Percentiles rank a stretch among this genome's conserved stretches.
Conservation (phyloP, 805 yeast species). For the Clavispora carvajalis region DNA sequence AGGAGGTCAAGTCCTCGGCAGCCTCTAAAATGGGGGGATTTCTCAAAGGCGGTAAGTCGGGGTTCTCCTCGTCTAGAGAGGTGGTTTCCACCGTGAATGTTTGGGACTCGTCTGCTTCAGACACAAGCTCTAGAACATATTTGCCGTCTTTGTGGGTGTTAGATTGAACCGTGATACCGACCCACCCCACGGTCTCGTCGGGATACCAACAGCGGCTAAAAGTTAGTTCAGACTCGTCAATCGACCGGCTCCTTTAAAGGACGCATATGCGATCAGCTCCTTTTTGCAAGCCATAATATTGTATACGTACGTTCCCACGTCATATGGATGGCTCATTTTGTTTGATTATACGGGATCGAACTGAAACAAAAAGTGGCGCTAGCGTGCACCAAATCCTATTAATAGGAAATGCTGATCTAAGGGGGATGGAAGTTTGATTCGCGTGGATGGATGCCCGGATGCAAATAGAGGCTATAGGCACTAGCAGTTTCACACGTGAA, state of each 20-base stretch:
- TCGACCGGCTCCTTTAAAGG: too few relatives aligned
- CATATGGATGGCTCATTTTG: slow-evolving; percentile 11
- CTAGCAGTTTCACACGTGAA: background rate
- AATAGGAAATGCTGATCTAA: background rate
- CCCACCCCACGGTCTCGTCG: slow-evolving; percentile 68
- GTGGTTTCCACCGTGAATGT: slow-evolving; percentile 46
- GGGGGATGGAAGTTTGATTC: slow-evolving; percentile 13
- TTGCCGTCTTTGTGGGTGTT: slow-evolving; percentile 39
- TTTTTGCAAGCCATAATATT: too few relatives aligned
- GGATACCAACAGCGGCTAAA: slow-evolving; percentile 71
- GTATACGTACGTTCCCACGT: slow-evolving; percentile 35
- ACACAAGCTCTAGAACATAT: slow-evolving; percentile 45
- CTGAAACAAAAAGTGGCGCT: background rate
- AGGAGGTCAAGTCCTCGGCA: slow-evolving; percentile 87
- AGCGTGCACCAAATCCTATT: background rate
- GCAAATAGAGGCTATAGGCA: background rate
- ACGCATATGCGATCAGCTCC: too few relatives aligned
- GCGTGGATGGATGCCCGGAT: background rate
- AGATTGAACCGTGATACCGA: slow-evolving; percentile 57
- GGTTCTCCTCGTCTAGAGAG: slow-evolving; percentile 46
- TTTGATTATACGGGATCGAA: background rate
- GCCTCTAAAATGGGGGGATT: slow-evolving; percentile 91
- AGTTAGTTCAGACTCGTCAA: slow-evolving; percentile 3
- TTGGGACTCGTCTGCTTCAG: slow-evolving; percentile 44
- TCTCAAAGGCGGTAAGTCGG: slow-evolving; percentile 70